Evolutionary conservation across 2,329 filamentous ascomycete species (phyloP).

Genomic region (Trichoderma asperellum): DNA sequence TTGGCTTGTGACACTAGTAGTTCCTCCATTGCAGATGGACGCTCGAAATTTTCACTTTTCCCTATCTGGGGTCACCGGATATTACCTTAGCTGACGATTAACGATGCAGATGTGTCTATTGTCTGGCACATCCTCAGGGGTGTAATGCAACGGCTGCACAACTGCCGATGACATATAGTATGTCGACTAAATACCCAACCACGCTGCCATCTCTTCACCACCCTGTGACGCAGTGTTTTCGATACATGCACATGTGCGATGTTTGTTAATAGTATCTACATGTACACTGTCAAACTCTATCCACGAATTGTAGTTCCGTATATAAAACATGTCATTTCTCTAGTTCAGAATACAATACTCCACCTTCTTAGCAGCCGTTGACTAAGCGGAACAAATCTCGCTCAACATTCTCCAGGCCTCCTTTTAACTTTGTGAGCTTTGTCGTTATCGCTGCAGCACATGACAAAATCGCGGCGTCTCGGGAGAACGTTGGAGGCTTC

Average conservation of each 20-base stretch:
- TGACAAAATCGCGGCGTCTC: slow-evolving; percentile 2
- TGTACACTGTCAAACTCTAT: not conserved
- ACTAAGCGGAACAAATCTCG: slow-evolving; percentile 8
- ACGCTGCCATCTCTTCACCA: not conserved
- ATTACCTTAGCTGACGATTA: not conserved
- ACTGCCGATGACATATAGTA: not conserved
- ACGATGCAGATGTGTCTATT: not conserved
- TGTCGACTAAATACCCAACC: not conserved
- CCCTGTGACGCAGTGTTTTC: not conserved
- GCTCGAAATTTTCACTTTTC: not conserved
- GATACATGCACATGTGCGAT: not conserved
- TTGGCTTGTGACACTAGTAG: not conserved
- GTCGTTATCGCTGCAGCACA: not conserved
- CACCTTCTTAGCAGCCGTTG: not conserved
- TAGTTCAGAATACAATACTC: not conserved
- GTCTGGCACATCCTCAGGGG: not conserved
- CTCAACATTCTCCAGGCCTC: not conserved
- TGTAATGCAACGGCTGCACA: not conserved
- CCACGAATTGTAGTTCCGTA: not conserved
- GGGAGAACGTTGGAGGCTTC: not conserved
- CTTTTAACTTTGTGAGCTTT: not conserved
- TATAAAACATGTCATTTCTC: not conserved
- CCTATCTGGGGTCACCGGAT: not conserved
- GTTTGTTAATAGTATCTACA: not conserved
- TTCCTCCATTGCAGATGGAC: no score